A percentile compares a stretch with the other conserved stretches of the same genome.
These are phyloP conservation scores for Aspergillus sp. DNA, from an alignment of 2,329 filamentous ascomycete species.

Conservation along the genomic window DNA sequence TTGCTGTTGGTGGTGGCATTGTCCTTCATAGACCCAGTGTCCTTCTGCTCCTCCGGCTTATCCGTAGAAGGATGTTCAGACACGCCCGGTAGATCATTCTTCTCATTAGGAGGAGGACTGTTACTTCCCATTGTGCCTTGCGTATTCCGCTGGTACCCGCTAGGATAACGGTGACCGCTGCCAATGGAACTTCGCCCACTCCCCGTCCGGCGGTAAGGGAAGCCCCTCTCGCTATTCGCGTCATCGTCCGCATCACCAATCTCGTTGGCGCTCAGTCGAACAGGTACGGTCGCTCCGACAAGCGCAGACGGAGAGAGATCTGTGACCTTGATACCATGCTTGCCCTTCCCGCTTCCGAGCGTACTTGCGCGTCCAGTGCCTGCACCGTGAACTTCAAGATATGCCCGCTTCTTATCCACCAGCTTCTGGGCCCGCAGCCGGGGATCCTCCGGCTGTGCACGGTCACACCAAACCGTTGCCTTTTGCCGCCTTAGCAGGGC, in stretches of 20 bases:
- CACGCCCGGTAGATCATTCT: constrained; percentile 47
- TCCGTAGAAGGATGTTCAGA: constrained; percentile 43
- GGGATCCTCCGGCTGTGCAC: constrained; percentile 89
- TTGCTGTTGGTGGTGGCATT: constrained; percentile 38
- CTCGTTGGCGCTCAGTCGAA: constrained; percentile 92
- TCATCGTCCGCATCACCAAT: constrained; percentile 85
- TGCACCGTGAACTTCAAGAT: constrained; percentile 74
- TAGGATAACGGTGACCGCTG: constrained; percentile 49
- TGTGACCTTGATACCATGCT: constrained; percentile 81
- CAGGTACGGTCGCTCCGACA: constrained; percentile 79
- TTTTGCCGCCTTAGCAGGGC: constrained; percentile 96
- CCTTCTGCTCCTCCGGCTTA: constrained; percentile 33
- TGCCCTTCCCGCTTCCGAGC: constrained; percentile 76
- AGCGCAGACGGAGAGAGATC: constrained; percentile 79
- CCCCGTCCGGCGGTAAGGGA: constrained; percentile 58
- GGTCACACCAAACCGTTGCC: constrained; percentile 97
- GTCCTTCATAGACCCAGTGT: constrained; percentile 31
- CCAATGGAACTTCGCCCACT: constrained; percentile 63
- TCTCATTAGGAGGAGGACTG: constrained; percentile 57
- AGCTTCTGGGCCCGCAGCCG: constrained; percentile 80
- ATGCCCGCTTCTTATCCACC: constrained; percentile 83
- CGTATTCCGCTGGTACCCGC: constrained; percentile 49
- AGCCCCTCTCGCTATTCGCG: constrained; percentile 43
- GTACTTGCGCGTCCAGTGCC: constrained; percentile 63
- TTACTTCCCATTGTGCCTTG: constrained; percentile 54